Base-by-base conservation (phyloP, 106 monocot genomes). In the Dendrobium officinale region DNA sequence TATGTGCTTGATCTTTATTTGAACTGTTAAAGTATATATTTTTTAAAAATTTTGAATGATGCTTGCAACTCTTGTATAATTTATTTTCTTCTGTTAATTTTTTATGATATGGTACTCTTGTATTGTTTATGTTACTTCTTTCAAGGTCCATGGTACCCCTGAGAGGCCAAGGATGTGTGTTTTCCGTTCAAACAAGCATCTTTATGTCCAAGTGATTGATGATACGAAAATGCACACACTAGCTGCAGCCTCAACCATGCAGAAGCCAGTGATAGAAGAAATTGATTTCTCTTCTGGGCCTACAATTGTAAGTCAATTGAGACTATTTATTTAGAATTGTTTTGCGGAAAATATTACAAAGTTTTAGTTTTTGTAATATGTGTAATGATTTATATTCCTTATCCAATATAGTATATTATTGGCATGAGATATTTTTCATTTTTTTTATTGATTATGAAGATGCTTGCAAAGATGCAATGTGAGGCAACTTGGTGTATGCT, bases 151-250 rank as follows among this genome's bases (percentile, higher is more conserved):
- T 78, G 97, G 97, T n/a, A 97, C 97, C 10, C 80, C 94, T 2
- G 97, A 97, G 83, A 92, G 92, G 79, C 97, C 97, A 67, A 90
- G 97, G 80, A 75, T 97, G 82, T 85, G 82, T 27, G 89, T 97
- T 31, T 97, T 86, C 83, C 92, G 94, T n/a, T 97, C 97, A 17
- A 92, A 91, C 83, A 92, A 97, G 82, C 97, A 97, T 80, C 59
- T 97, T 16, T 94, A 89, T 85, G 97, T 92, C 24, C 97, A 97
- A 75, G 97, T 97, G 33, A 97, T 97, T 80, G 97, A 97, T 79
- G 97, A 97, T 45, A 85, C 86, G 2, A 92, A 94, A 86, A 92
- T 89, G 94, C 92, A 92, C 55, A 97, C 97, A 2, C 56, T 97
- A 75, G 97, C 88, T 77, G 81, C 97, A 24, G 90, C 88, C 79